Base-by-base conservation (phyloP, 371 early-diverging fungal genomes). In the Syncephalis plumigaleata region DNA sequence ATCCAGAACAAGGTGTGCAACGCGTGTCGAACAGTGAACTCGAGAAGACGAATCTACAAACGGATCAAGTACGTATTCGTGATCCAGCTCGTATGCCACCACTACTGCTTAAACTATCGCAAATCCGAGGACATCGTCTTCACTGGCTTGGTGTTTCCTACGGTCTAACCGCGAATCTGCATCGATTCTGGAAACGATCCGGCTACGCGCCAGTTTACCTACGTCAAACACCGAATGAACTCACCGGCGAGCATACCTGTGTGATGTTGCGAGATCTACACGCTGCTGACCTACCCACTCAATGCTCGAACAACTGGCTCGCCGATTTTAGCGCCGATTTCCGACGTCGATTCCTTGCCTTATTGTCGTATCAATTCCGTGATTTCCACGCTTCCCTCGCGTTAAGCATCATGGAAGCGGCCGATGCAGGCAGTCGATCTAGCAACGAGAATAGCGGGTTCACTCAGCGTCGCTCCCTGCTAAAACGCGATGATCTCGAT, bases 81-180 rank as follows among this genome's bases (percentile, higher is more conserved):
- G 94, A 93, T 60, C 80, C 90, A 13, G 65, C 73, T 45, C 71
- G 74, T 58, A 84, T 94, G 88, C 91, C 90, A 22, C 87, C 94
- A 45, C 72, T 93, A 42, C 70, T 93, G 47, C 67, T 86, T 44
- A 79, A 77, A 49, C 70, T 87, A 46, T 66, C 76, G 7, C 91
- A 91, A 55, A 84, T 83, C 47, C 75, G 67, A 44, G 75, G 81
- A 5, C 79, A 74, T 37, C 70, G 72, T 42, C 67, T 98, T 42
- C 87, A 93, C 56, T 98, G 94, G 75, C 68, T 99, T 17, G 99
- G 99, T 55, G 96, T 96, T 2, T 91, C 92, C 16, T 98, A 81
- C 63, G 99, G 99, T 11, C 58, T 98, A 47, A 97, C 96, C 2
- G 70, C 77, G 11, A 54, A 63, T 24, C 75, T 99, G 25, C 83